Evolutionary conservation across 208 protist genomes (phyloP).

Genomic region (Leptomonas seymouri): DNA sequence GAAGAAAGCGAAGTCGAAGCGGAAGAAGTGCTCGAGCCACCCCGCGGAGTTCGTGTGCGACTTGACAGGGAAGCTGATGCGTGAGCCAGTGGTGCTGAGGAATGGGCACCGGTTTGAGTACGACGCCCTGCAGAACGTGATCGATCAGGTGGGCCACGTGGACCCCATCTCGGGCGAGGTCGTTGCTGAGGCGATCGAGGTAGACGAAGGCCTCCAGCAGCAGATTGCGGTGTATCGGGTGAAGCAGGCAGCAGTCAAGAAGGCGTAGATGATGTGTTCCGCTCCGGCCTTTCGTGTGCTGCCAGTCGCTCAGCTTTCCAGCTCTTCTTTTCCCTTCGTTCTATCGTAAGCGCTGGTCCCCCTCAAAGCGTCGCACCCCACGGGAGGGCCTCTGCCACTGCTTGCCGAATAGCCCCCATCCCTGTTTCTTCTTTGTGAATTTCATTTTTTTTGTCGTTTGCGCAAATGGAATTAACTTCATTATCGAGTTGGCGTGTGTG

Average conservation of each 20-base stretch:
- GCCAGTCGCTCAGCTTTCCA: background rate
- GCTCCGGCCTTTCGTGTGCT: background rate
- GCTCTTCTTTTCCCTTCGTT: background rate
- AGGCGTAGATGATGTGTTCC: background rate
- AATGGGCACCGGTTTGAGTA: slow-evolving; percentile 85
- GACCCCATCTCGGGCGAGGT: slow-evolving; percentile 80
- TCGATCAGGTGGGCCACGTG: slow-evolving; percentile 85
- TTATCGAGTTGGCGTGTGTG: background rate
- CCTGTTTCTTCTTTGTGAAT: background rate
- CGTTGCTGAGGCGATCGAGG: slow-evolving; percentile 63
- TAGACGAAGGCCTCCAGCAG: slow-evolving; percentile 77
- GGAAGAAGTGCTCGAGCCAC: slow-evolving; percentile 51
- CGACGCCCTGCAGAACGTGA: slow-evolving; percentile 74
- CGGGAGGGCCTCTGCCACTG: no score
- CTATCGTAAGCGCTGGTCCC: background rate
- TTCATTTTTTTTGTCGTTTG: background rate
- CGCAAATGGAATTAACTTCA: no score
- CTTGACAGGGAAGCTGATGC: slow-evolving; percentile 89
- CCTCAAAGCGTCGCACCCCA: no score
- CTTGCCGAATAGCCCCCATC: slow-evolving; percentile 1
- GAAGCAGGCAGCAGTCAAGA: slow-evolving; percentile 44
- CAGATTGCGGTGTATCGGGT: slow-evolving; percentile 84
- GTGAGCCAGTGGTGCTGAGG: slow-evolving; percentile 79
- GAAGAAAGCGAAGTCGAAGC: slow-evolving; percentile 36
- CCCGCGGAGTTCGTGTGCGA: slow-evolving; percentile 77